Base-by-base conservation (phyloP, 305 asterid genomes). In the Rubia balearica region DNA sequence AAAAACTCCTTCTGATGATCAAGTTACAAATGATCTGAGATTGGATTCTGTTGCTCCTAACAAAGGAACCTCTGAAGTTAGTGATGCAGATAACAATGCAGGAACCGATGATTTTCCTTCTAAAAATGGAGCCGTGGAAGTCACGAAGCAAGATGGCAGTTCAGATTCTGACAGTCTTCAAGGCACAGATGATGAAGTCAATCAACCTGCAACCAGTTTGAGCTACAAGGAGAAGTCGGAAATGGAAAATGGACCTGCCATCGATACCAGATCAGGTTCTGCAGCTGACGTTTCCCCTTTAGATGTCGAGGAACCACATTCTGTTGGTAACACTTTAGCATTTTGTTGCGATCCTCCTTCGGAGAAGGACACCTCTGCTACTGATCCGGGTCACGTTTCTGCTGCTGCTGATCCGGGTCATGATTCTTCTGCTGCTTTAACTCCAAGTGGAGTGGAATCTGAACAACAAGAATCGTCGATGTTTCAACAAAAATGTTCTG, bases 1-100 rank as follows among this genome's bases (percentile, higher is more conserved):
- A 65, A 71, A 78, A 61, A 55, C 42, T 78, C 42, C 77, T 40
- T 45, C 65, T 59, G 81, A 70, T 72, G 65, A 43, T 73, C 41
- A 76, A 65, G 77, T 67, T 67, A 75, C 67, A 22, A 48, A 66
- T 48, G 72, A 64, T 71, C 59, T 36, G 33, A 55, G 65, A 74
- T 70, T 61, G 64, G 69, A 41, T 75, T 45, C 61, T 9, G 21
- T n/a, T 42, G 46, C 42, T 13, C 59, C 61, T 61, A 49, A 27
- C 27, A 42, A n/a, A 56, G 65, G 68, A 59, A 57, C 22, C 56
- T 74, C 74, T 72, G 67, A 62, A 63, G 43, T 19, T 49, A 42
- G 46, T 67, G 65, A 77, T 17, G 69, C 45, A 19, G 40, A 72
- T 61, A 68, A 66, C 17, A 60, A 46, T 16, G 38, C 27, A 40